Percentiles rank a stretch among this genome's conserved stretches.
These are phyloP conservation scores for Postia placenta DNA, from an alignment of 768 basidiomycete species.

Conservation along the genomic window DNA sequence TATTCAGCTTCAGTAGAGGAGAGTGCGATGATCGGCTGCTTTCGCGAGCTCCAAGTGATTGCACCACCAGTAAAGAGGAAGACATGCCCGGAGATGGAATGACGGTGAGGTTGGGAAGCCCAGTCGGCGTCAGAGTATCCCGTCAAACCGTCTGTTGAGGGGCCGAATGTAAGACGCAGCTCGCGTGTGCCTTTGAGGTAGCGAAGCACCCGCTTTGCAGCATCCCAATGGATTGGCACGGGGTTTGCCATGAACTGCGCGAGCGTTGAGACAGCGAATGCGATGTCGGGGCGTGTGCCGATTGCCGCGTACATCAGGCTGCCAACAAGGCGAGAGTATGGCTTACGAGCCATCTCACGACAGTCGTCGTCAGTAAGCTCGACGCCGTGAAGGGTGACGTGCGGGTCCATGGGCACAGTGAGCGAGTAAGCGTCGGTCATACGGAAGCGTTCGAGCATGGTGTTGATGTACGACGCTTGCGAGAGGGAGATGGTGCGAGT, in stretches of 20 bases:
- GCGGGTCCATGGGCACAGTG: slow-evolving; percentile 18
- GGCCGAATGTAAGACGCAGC: background rate
- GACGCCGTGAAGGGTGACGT: slow-evolving; percentile 3
- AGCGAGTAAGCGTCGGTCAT: slow-evolving; percentile 12
- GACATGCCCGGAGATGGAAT: too few relatives aligned
- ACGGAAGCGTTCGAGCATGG: slow-evolving; percentile 10
- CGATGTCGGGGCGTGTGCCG: slow-evolving; percentile 27
- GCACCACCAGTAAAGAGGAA: too few relatives aligned
- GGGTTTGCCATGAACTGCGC: slow-evolving; percentile 17
- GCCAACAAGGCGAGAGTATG: slow-evolving; percentile 18
- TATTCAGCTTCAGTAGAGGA: too few relatives aligned
- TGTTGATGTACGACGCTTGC: slow-evolving; percentile 17
- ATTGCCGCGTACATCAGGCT: too few relatives aligned
- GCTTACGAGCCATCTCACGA: slow-evolving; percentile 11
- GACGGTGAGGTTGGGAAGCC: too few relatives aligned
- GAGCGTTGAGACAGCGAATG: slow-evolving; percentile 21
- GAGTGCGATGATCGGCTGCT: too few relatives aligned
- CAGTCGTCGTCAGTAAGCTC: slow-evolving; percentile 6
- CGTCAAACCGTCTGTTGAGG: too few relatives aligned
- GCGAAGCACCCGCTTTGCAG: slow-evolving; percentile 20
- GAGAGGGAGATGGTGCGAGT: slow-evolving; percentile 22
- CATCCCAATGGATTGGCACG: slow-evolving; percentile 22
- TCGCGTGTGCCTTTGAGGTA: slow-evolving; percentile 28
- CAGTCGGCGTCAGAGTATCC: too few relatives aligned
- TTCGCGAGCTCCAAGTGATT: too few relatives aligned